Evolutionary conservation across 352 stramenopile species (phyloP).

Genomic region (Globisporangium paddicum): DNA sequence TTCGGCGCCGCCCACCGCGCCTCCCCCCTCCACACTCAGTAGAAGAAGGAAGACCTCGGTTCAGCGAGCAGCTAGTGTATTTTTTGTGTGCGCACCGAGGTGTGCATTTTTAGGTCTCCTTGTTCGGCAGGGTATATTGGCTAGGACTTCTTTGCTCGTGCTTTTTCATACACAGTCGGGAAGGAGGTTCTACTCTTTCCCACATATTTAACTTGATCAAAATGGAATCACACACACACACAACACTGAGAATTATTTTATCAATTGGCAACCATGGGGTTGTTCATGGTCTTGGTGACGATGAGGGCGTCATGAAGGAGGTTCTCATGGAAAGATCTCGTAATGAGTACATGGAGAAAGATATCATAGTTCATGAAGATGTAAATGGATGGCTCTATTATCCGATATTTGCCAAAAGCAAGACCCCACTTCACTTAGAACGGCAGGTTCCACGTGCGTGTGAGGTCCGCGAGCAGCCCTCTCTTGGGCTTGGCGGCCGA

Average conservation of each 20-base stretch:
- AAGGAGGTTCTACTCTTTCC: neutral
- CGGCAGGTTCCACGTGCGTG: conserved; percentile 15
- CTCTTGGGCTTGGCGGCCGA: conserved; percentile 4
- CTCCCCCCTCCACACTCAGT: neutral
- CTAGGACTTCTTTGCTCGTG: neutral
- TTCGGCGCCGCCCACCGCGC: neutral
- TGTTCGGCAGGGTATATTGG: neutral
- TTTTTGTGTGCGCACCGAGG: conserved; percentile 1
- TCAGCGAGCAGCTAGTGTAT: conserved; percentile 1
- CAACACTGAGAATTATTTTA: too few species aligned
- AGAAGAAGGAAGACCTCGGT: neutral
- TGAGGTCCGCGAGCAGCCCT: conserved; percentile 9
- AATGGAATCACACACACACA: conserved; percentile 1
- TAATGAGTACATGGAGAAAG: too few species aligned
- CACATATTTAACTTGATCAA: conserved; percentile 5
- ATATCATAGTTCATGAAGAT: too few species aligned
- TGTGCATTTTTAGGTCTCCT: conserved; percentile 6
- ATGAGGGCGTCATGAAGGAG: too few species aligned
- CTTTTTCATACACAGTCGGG: neutral
- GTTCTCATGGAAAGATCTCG: too few species aligned
- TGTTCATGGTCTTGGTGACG: too few species aligned
- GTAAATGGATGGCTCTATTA: neutral
- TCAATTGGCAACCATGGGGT: too few species aligned
- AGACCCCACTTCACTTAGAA: too few species aligned
- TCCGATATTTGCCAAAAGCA: neutral